These are phyloP conservation scores for Penicillium soppii DNA, from an alignment of 495 filamentous ascomycete genomes.

Conservation along the genomic window DNA sequence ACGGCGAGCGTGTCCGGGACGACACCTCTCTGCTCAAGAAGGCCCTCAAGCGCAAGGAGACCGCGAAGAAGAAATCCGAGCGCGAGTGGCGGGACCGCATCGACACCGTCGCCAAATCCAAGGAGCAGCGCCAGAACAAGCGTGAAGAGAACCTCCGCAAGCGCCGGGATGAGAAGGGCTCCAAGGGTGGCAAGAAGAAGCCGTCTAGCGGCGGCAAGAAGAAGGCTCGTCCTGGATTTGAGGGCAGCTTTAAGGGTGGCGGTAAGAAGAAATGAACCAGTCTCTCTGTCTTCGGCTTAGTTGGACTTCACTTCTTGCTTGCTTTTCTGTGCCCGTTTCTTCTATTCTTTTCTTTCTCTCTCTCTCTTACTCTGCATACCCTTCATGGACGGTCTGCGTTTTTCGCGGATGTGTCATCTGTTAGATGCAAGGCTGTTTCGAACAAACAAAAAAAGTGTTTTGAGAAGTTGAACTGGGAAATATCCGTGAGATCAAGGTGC, in stretches of 20 bases:
- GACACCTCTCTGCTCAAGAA: conserved; percentile 90
- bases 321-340: background rate
- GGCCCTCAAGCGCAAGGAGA: conserved; percentile 89
- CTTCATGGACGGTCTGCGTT: background rate
- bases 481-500: conserved; percentile 34
- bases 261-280: conserved; percentile 45
- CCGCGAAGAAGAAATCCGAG: conserved; percentile 83
- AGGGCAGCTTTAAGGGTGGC: conserved; percentile 76
- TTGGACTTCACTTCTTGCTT: conserved; percentile 30
- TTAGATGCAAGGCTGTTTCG: conserved; percentile 8
- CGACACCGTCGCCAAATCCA: conserved; percentile 70
- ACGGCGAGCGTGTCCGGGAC: conserved; percentile 88
- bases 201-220: conserved; percentile 53
- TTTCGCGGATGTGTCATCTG: background rate
- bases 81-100: conserved; percentile 84
- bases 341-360: conserved; percentile 7
- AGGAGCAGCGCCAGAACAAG: conserved; percentile 80
- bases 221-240: conserved; percentile 77
- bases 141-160: conserved; percentile 85
- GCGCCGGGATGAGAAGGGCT: conserved; percentile 72
- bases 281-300: conserved; percentile 1
- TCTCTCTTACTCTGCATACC: background rate
- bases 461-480: conserved; percentile 30
- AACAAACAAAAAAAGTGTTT: conserved; percentile 31
- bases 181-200: conserved; percentile 63